Base-by-base conservation (phyloP, 1,284 basidiomycete genomes). In the Jaminaea rosea region DNA sequence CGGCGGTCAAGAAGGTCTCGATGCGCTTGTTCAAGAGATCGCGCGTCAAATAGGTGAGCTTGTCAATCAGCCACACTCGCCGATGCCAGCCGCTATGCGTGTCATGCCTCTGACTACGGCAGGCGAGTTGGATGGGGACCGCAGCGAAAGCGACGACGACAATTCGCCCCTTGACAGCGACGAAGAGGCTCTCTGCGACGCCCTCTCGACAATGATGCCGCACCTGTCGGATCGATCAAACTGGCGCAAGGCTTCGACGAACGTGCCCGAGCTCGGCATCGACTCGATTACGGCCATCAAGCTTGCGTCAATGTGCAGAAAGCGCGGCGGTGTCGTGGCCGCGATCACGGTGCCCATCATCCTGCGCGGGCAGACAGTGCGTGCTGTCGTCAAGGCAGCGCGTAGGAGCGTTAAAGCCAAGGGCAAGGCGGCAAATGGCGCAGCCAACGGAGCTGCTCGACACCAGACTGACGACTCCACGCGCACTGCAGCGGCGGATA, bases 241-340 rank as follows among this genome's bases (percentile, higher is more conserved):
- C n/a, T 37, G 34, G 28, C 46, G 29, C 29, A 21, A 31, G 6
- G 21, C 48, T 11, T n/a, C 3, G n/a, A 46, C 48, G 13, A 46
- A 79, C 62, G 68, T 76, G 23, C 62, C 63, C 17, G 76, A 75
- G 15, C 73, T 79, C 49, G 67, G 71, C 44, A 59, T 69, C 47
- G 69, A 71, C 17, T 78, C 77, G 56, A 65, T 79, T 36, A 76
- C 78, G 24, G 75, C 76, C 29, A 76, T 78, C 23, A 72, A 75
- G 1, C 39, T 26, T 4, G 24, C 23, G 8, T 9, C 13, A 5
- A 21, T 44, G 23, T 28, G 21, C 44, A 50, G 26, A 10, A 34
- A 42, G 46, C 4, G 28, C 13, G 28, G 31, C 23, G 47, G 26
- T 52, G 26, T 32, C 7, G 29, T 47, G 5, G 32, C 13, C 3